Conservation (phyloP, 352 stramenopile species). For the Phytophthora capsici region DNA sequence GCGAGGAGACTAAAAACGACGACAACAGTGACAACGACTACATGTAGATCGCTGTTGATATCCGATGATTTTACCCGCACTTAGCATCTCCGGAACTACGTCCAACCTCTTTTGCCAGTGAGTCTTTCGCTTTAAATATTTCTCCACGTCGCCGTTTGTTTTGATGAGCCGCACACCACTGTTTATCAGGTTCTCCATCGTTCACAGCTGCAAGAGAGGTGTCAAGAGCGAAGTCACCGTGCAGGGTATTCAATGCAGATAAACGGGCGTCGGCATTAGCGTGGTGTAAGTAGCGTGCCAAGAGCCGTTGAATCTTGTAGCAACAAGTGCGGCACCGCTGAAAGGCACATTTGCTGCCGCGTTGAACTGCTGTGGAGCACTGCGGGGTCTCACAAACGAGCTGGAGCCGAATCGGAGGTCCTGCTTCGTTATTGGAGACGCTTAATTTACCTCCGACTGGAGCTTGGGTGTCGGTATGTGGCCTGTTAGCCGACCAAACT, state of each 20-base stretch:
- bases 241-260: constrained; percentile 24
- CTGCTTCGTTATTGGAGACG: neutral
- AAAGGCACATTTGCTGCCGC: constrained; percentile 53
- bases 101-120: neutral
- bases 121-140: constrained; percentile 16
- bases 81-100: neutral
- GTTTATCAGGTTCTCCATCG: neutral
- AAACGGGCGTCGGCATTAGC: constrained; percentile 28
- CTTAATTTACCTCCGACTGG: constrained; percentile 16
- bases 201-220: constrained; percentile 5
- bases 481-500: constrained; percentile 66
- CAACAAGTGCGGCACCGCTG: constrained; percentile 68
- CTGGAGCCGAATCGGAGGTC: constrained; percentile 13
- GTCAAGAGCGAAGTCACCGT: constrained; percentile 27
- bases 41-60: neutral
- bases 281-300: constrained; percentile 33
- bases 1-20: neutral
- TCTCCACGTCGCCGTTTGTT: constrained; percentile 46
- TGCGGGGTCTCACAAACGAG: constrained; percentile 39
- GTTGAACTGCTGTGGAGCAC: constrained; percentile 44
- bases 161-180: constrained; percentile 45
- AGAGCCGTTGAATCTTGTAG: constrained; percentile 66
- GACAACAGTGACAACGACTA: constrained; percentile 6
- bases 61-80: neutral
- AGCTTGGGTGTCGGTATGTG: constrained; percentile 13